Evolutionary conservation across 2,329 filamentous ascomycete genomes (phyloP).

Genomic region (Exophiala aquamarina): DNA sequence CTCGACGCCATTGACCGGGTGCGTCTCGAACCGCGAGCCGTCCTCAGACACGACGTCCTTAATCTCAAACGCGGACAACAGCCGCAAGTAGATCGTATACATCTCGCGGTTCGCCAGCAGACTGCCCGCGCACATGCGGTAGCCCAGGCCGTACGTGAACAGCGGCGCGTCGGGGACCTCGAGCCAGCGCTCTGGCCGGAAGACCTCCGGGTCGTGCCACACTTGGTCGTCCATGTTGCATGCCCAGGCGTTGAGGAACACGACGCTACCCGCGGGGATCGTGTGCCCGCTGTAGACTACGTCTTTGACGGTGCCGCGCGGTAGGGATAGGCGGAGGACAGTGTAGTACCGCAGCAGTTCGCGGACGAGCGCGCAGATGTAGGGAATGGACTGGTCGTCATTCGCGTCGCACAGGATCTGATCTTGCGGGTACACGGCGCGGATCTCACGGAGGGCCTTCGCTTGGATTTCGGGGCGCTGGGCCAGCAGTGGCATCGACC

Average conservation of each 20-base stretch:
- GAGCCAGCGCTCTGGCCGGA: constrained; percentile 63
- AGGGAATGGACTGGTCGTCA: constrained; percentile 65
- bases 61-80: constrained; percentile 62
- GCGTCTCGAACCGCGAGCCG: constrained; percentile 34
- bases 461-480: constrained; percentile 63
- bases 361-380: constrained; percentile 62
- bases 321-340: constrained; percentile 62
- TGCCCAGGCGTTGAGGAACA: constrained; percentile 68
- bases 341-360: constrained; percentile 65
- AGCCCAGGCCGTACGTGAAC: constrained; percentile 66
- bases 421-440: constrained; percentile 51
- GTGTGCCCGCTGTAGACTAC: constrained; percentile 57
- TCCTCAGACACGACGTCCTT: constrained; percentile 56
- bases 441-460: constrained; percentile 58
- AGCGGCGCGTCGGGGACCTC: constrained; percentile 63
- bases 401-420: constrained; percentile 56
- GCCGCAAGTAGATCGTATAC: constrained; percentile 63
- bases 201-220: constrained; percentile 59
- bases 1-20: constrained; percentile 60
- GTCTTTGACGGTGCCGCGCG: constrained; percentile 61
- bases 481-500: constrained; percentile 62
- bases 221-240: constrained; percentile 65
- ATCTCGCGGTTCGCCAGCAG: constrained; percentile 64
- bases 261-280: constrained; percentile 63
- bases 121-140: constrained; percentile 67